Evolutionary conservation across 73 alveolate species (phyloP).

Genomic region (Paramecium pentaurelia): DNA sequence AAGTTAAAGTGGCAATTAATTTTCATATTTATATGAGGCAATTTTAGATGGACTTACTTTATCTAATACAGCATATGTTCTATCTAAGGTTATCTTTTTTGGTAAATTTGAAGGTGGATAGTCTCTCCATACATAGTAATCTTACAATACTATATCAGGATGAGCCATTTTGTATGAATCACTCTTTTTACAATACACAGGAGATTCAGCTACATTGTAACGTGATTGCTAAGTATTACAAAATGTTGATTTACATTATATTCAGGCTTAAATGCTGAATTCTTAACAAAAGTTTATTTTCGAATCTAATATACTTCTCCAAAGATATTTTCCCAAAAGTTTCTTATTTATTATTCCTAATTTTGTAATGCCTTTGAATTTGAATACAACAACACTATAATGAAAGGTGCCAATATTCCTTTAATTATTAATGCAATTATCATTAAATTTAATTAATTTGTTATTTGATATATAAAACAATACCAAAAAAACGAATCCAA

Average conservation of each 20-base stretch:
- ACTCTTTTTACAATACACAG: slow-evolving; percentile 6
- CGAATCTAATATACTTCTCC: background rate
- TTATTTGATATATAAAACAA: background rate
- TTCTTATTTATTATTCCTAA: background rate
- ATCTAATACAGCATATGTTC: slow-evolving; percentile 14
- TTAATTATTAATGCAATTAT: background rate
- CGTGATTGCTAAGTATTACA: background rate
- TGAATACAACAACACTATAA: background rate
- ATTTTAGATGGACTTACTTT: background rate
- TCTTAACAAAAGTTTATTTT: background rate
- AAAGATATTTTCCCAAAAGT: background rate
- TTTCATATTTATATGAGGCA: background rate
- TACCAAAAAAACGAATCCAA: background rate
- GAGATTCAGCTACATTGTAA: slow-evolving; percentile 20
- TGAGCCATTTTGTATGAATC: slow-evolving; percentile 4
- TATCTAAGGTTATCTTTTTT: background rate
- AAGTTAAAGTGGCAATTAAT: slow-evolving; percentile 6
- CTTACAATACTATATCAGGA: slow-evolving; percentile 22
- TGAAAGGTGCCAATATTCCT: background rate
- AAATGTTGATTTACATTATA: background rate
- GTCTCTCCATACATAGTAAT: slow-evolving; percentile 44
- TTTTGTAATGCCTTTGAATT: background rate
- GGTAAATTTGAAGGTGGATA: background rate
- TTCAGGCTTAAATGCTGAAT: slow-evolving; percentile 23
- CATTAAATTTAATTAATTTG: background rate